A percentile compares a stretch with the other conserved stretches of the same genome.
Evolutionary conservation across 2,329 filamentous ascomycete genomes (phyloP).

Genomic region (Cladophialophora carrionii): DNA sequence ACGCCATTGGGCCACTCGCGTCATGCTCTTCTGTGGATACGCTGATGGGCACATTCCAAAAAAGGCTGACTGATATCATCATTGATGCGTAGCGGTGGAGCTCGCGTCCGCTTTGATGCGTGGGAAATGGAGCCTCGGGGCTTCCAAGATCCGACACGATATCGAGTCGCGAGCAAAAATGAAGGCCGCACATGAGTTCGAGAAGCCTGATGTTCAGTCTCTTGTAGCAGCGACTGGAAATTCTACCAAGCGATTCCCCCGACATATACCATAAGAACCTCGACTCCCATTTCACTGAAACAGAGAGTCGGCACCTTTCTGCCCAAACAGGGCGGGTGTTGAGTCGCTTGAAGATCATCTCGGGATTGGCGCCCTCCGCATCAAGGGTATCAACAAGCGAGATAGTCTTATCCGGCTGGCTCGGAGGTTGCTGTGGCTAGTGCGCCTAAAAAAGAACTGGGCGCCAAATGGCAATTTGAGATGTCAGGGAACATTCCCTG

Average conservation of each 20-base stretch:
- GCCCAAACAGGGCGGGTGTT: background rate
- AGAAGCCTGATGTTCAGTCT: background rate
- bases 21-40: slow-evolving; percentile 9
- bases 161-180: background rate
- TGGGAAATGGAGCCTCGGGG: slow-evolving; percentile 8
- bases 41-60: background rate
- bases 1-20: slow-evolving; percentile 7
- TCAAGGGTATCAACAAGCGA: slow-evolving; percentile 25
- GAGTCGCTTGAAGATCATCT: background rate
- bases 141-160: slow-evolving; percentile 15
- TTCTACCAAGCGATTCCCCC: background rate
- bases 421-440: slow-evolving; percentile 19
- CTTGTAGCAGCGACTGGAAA: background rate
- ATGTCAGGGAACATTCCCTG: slow-evolving; percentile 25
- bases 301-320: background rate
- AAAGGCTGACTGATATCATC: slow-evolving; percentile 7
- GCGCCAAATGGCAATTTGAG: slow-evolving; percentile 27
- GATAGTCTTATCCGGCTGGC: slow-evolving; percentile 27
- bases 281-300: background rate
- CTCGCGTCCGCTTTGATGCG: background rate
- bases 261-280: background rate
- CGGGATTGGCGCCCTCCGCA: slow-evolving; percentile 9
- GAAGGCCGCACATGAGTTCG: background rate
- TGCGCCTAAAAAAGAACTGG: slow-evolving; percentile 9
- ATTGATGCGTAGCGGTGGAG: slow-evolving; percentile 27